These are phyloP conservation scores for Notholithocarpus densiflorus DNA, from an alignment of 306 rosid genomes.

Conservation along the genomic window DNA sequence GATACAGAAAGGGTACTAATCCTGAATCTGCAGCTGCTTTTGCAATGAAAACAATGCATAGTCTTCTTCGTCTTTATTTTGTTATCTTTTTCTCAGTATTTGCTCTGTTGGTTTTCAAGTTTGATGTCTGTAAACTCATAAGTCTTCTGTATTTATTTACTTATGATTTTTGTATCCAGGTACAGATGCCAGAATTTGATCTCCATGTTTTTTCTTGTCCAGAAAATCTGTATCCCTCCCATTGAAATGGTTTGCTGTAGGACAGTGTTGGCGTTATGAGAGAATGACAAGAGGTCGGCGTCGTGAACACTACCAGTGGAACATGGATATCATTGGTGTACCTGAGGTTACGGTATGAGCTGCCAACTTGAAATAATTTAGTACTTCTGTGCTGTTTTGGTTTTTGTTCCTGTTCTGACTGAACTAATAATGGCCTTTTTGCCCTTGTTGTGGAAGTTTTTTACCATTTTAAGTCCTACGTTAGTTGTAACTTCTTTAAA, in stretches of 20 bases:
- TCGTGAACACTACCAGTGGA: constrained; percentile 97
- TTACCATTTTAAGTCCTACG: constrained; percentile 6
- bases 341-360: constrained; percentile 75
- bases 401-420: constrained; percentile 9
- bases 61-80: neutral
- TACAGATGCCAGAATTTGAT: constrained; percentile 37
- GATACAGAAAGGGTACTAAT: constrained; percentile 85
- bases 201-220: constrained; percentile 40
- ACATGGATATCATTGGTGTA: constrained; percentile 95
- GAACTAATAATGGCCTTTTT: constrained; percentile 2
- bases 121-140: constrained; percentile 3
- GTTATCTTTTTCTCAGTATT: constrained; percentile 15
- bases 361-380: constrained; percentile 10
- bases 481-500: neutral
- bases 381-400: constrained; percentile 8
- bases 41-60: neutral
- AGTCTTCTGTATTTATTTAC: constrained; percentile 14
- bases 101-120: constrained; percentile 17
- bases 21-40: constrained; percentile 19
- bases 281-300: constrained; percentile 98
- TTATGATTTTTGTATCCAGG: constrained; percentile 37
- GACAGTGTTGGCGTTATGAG: constrained; percentile 98
- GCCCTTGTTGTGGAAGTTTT: constrained; percentile 11
- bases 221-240: constrained; percentile 91
- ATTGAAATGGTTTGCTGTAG: constrained; percentile 94